A percentile compares a stretch with the other conserved stretches of the same genome.
Evolutionary conservation across 345 rosid species (phyloP).

Genomic region (Populus nigra): DNA sequence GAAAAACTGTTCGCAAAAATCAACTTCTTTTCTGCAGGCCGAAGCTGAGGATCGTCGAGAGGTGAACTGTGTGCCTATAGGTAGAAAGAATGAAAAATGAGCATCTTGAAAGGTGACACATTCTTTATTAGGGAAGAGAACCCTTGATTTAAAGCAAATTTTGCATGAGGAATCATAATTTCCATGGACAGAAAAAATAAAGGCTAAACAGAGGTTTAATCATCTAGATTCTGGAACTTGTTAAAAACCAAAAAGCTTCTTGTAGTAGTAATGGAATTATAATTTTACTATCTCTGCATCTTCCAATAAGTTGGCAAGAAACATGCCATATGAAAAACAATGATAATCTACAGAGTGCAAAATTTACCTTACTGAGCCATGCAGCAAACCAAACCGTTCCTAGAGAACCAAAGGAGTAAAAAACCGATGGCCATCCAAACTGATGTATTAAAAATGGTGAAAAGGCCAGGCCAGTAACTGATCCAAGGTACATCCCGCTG

Average conservation of each 20-base stretch:
- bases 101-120: not conserved
- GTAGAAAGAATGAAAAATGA: slow-evolving; percentile 16
- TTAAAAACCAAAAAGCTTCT: not conserved
- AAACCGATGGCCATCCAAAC: slow-evolving; percentile 94
- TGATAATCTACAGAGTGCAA: not conserved
- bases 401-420: slow-evolving; percentile 88
- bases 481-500: slow-evolving; percentile 95
- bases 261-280: not conserved
- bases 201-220: not conserved
- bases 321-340: not conserved
- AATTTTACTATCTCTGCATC: not conserved
- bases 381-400: slow-evolving; percentile 80
- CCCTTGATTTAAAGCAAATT: not conserved
- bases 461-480: slow-evolving; percentile 90
- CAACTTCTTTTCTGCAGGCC: slow-evolving; percentile 63
- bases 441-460: slow-evolving; percentile 87
- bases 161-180: not conserved
- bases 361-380: slow-evolving; percentile 74
- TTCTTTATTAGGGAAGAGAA: not conserved
- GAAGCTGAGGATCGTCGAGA: slow-evolving; percentile 64
- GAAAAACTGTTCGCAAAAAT: slow-evolving; percentile 49
- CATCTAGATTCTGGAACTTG: not conserved
- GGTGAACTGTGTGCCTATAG: slow-evolving; percentile 86
- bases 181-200: not conserved
- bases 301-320: slow-evolving; percentile 11